Percentiles rank a stretch among this genome's conserved stretches.
Evolutionary conservation across 495 filamentous ascomycete genomes (phyloP).

Genomic region (Chaetomidium leptoderma): DNA sequence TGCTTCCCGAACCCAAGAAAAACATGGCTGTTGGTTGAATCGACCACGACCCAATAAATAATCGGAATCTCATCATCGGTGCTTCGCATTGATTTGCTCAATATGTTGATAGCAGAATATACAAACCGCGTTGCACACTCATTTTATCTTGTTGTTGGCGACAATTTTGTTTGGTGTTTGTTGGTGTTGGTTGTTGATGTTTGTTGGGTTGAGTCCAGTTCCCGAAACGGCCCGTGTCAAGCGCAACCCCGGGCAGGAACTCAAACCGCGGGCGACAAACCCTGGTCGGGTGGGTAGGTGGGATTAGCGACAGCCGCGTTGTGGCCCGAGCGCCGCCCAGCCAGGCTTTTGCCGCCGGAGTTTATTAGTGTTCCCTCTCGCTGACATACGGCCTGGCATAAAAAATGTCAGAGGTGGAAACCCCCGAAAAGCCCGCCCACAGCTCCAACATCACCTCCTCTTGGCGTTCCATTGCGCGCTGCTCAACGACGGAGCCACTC

Average conservation of each 20-base stretch:
- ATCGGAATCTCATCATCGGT: neutral
- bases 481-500: neutral
- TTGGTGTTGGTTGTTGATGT: neutral
- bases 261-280: neutral
- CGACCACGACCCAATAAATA: neutral
- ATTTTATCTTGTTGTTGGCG: neutral
- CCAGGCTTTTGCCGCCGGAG: neutral
- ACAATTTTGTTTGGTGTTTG: too few species aligned
- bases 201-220: too few species aligned
- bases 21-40: neutral
- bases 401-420: constrained; percentile 29
- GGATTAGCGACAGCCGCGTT: neutral
- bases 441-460: constrained; percentile 17
- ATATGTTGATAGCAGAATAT: neutral
- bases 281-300: neutral
- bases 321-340: constrained; percentile 22
- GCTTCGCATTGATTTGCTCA: too few species aligned
- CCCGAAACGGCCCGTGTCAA: neutral
- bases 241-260: too few species aligned
- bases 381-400: constrained; percentile 16
- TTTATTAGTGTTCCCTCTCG: neutral
- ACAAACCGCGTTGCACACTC: neutral
- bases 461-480: constrained; percentile 19
- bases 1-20: too few species aligned
- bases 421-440: constrained; percentile 15